Evolutionary conservation across 208 protist genomes (phyloP), one percentile per base, ranked within the genome.

Genomic region (Acanthamoeba castellanii): DNA sequence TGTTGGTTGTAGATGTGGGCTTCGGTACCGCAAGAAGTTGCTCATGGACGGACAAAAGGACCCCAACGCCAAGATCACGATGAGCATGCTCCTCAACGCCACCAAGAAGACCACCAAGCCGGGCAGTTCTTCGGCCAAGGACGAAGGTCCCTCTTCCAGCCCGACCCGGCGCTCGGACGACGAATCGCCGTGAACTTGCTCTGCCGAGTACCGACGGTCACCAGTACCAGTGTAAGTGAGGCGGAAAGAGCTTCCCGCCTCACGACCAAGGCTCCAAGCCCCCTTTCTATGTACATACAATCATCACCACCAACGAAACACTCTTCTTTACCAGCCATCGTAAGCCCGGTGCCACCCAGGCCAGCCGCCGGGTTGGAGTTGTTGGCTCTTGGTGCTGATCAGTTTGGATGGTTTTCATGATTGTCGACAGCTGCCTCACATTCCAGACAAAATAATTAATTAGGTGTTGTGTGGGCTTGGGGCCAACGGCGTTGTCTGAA

Each of bases 11-110:
- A 78, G 70, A 30, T 78, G 76, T 22, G 76, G 76, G 22, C 47
- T 85, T 16, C 76, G 76, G 5, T 85, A 59, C 27, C 76, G 76
- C 30, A 85, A 85, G 76, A 85, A 85, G 47, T 42, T 85, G 76
- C 45, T 85, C 9, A 9, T 34, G 20, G 76, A 85, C 30, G 76
- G 76, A 5, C 76, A 59, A 18, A 85, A 85, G 76, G 76, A 85
- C 20, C 76, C 76, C 42, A 85, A 85, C 76, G 45, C 76, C 47
- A 85, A 85, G 76, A 85, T 85, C 18, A 57, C 76, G 27, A 85
- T 85, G 76, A 85, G 76, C 47, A 85, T 85, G 76, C 76, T 85
- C 47, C 76, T 85, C 76, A 85, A 85, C 47, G 47, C 76, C 22
- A 85, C 76, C 27, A 85, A 85, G 76, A 59, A 59, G 76, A 85